Base-by-base conservation (phyloP, 75 land plant genomes). In the Pinus taeda region DNA sequence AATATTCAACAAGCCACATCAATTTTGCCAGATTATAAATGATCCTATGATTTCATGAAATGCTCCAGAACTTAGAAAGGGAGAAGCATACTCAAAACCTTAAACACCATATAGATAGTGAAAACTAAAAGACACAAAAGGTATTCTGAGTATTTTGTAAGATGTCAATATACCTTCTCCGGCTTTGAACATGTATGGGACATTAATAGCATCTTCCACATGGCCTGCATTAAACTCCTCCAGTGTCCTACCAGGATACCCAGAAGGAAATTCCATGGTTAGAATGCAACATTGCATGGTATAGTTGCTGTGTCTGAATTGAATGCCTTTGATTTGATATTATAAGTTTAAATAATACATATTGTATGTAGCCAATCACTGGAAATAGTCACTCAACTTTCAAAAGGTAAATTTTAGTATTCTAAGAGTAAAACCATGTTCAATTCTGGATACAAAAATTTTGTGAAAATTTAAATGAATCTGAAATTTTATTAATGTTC, bases 151-250 rank as follows among this genome's bases (percentile, higher is more conserved):
- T 3, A n/a, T 18, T 69, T 69, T 69, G 14, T 42, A 66, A 69
- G 13, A 24, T 39, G 20, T 11, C 20, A 69, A 69, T 22, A 76
- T 57, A 95, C 98, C 98, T 86, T 86, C 74, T 59, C 94, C 94
- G 71, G 65, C 74, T 77, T 86, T 93, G 81, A 83, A 79, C 92
- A 95, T 85, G 84, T 89, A 95, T 42, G 98, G 98, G 18, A 95
- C 73, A 78, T 95, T 95, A 33, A 87, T 64, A 74, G 98, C 90
- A 26, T 89, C 97, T 64, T 85, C 78, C 17, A 87, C 83, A 79
- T 95, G 98, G 11, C 98, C 97, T 17, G 82, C 94, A 76, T 81
- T 87, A 77, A 87, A 95, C 77, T 95, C 98, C 73, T 93, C 97
- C 26, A 84, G 77, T 24, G 98, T 93, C 86, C 98, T 95, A 78